A percentile compares a stretch with the other conserved stretches of the same genome.
Evolutionary conservation across 176 grass and related monocot genomes (phyloP).

Genomic region (Lolium rigidum): DNA sequence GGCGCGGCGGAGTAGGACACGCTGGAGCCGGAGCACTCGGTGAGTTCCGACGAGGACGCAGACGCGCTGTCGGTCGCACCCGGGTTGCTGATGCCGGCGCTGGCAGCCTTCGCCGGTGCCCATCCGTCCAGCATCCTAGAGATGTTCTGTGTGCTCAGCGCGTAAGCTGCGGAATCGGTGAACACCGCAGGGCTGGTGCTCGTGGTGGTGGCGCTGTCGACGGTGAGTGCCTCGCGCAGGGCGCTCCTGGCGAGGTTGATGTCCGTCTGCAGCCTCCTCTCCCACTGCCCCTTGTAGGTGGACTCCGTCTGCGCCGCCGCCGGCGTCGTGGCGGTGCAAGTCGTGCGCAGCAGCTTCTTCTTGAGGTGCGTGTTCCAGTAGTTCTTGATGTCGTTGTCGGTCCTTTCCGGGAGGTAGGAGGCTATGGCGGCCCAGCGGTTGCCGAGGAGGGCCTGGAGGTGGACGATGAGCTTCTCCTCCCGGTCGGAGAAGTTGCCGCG

Average conservation of each 20-base stretch:
- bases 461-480: too few relatives aligned
- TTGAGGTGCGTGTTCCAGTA: constrained; percentile 95
- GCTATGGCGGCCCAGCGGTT: too few relatives aligned
- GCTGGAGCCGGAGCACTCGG: constrained; percentile 46
- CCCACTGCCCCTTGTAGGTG: constrained; percentile 67
- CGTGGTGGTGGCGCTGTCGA: constrained; percentile 10
- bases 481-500: too few relatives aligned
- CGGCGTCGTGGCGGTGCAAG: not conserved
- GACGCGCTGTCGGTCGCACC: constrained; percentile 38
- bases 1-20: not conserved
- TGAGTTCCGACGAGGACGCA: constrained; percentile 39
- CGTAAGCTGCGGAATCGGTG: not conserved
- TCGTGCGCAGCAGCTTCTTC: constrained; percentile 32
- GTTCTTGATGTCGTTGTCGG: constrained; percentile 91
- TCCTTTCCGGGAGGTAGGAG: constrained; percentile 54
- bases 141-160: constrained; percentile 44
- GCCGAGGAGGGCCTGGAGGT: too few relatives aligned
- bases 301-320: not conserved
- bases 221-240: constrained; percentile 65
- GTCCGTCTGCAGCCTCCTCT: constrained; percentile 75
- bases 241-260: constrained; percentile 70
- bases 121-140: constrained; percentile 55
- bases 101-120: constrained; percentile 16
- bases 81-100: not conserved
- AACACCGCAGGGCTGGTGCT: not conserved